Evolutionary conservation across 2,329 filamentous ascomycete species (phyloP).

Genomic region (Hymenoscyphus infarciens): DNA sequence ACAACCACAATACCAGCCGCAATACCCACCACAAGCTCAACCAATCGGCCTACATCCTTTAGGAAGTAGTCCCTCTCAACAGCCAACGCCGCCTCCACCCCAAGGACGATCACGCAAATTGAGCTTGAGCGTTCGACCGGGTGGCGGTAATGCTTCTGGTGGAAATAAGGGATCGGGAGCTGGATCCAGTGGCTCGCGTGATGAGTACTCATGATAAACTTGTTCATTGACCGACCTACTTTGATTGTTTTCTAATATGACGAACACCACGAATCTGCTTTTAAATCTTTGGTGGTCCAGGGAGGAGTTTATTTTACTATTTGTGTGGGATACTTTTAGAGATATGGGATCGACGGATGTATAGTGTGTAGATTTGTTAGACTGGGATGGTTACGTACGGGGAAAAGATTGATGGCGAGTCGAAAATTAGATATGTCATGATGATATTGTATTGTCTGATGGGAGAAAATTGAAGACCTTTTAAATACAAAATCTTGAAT

Average conservation of each 20-base stretch:
- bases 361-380: slow-evolving; percentile 1
- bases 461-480: too few species aligned
- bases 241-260: neutral
- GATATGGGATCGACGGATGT: neutral
- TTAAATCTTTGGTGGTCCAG: neutral
- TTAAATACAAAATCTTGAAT: too few species aligned
- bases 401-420: too few species aligned
- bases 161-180: too few species aligned
- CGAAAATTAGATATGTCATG: too few species aligned
- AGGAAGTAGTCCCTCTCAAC: neutral
- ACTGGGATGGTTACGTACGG: neutral
- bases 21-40: neutral
- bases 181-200: neutral
- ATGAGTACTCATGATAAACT: neutral
- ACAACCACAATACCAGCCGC: neutral
- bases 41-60: neutral
- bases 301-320: neutral
- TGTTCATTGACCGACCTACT: neutral
- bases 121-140: slow-evolving; percentile 7
- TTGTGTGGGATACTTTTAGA: neutral
- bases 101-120: slow-evolving; percentile 6
- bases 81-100: neutral
- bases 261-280: slow-evolving; percentile 3
- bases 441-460: too few species aligned
- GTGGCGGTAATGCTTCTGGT: neutral